Evolutionary conservation across 345 rosid species (phyloP), one percentile per base, ranked within the genome.

Genomic region (Eutrema heterophyllum): DNA sequence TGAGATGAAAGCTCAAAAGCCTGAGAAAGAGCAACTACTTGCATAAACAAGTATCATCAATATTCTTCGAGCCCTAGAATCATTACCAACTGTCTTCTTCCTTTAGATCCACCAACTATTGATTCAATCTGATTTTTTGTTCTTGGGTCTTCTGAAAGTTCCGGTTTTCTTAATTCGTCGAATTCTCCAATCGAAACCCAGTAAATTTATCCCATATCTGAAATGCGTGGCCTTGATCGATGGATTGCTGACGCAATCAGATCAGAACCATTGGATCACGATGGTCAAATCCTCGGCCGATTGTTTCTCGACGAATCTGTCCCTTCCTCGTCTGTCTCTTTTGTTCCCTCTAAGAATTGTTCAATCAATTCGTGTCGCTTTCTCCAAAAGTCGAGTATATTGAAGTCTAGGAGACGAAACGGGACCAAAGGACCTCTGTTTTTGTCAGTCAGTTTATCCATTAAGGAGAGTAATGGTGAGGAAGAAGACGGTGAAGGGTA

Each of bases 391-490:
- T 67, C 78, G 73, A 76, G 76, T 52, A 79, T 71, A 44, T 72
- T 67, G 30, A 71, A 72, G 62, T 24, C 53, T 27, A 70, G 77
- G 83, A 77, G 68, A 75, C 68, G 79, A 35, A 60, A 60, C 5
- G 62, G 79, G 0, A 44, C 60, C 52, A 70, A 38, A 12, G 78
- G 78, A 10, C 59, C 81, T 62, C 84, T 91, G 64, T 93, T 93
- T 74, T 46, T 84, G 45, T 89, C 97, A 0, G 88, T 88, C 52
- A 84, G 97, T 54, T 81, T 93, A 81, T 87, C 97, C 12, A 73
- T 84, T 12, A 90, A 84, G 71, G 88, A 72, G 40, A 73, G 72
- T 29, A 79, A 69, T 16, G 82, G 75, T 6, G 88, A 80, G 14
- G 88, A 86, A 55, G 79, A 41, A 70, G 86, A 68, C 46, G 78